A percentile compares a stretch with the other conserved stretches of the same genome.
Evolutionary conservation across 441 rosid genomes (phyloP).

Genomic region (Pelargonium fulgidum): DNA sequence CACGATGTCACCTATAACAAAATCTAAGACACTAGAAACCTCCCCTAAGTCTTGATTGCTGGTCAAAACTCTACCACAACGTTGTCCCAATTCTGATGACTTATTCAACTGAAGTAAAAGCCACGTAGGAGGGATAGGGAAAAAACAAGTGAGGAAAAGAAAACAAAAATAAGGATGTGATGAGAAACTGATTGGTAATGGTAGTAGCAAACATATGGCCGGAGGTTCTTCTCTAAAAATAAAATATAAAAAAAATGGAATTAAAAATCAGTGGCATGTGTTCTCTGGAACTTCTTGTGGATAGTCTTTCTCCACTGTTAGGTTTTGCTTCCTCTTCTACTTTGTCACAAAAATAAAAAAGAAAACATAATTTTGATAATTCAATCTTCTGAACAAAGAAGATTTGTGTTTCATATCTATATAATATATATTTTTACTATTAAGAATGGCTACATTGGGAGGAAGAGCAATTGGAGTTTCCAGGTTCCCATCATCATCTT

Average conservation of each 20-base stretch:
- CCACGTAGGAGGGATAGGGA: too few species aligned
- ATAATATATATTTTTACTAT: neutral
- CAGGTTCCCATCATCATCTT: slow-evolving; percentile 49
- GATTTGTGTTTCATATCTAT: too few species aligned
- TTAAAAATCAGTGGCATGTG: slow-evolving; percentile 41
- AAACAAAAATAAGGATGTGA: neutral
- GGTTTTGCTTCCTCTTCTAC: slow-evolving; percentile 13
- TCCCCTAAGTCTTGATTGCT: too few species aligned
- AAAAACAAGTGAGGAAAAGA: neutral
- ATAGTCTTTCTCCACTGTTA: slow-evolving; percentile 21
- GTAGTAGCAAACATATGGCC: neutral
- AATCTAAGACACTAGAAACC: too few species aligned
- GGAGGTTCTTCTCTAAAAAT: neutral
- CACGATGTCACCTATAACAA: too few species aligned
- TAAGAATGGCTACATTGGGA: slow-evolving; percentile 46
- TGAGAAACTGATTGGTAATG: neutral
- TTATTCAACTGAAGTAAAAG: too few species aligned
- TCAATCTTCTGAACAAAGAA: slow-evolving; percentile 8
- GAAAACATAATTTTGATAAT: neutral
- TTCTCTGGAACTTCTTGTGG: slow-evolving; percentile 35
- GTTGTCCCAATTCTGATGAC: too few species aligned
- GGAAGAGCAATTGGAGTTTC: slow-evolving; percentile 55
- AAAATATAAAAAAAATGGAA: neutral
- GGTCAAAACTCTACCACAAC: too few species aligned
- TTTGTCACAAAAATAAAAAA: too few species aligned